Conservation (phyloP, 441 rosid species). For the Brassica balearica region DNA sequence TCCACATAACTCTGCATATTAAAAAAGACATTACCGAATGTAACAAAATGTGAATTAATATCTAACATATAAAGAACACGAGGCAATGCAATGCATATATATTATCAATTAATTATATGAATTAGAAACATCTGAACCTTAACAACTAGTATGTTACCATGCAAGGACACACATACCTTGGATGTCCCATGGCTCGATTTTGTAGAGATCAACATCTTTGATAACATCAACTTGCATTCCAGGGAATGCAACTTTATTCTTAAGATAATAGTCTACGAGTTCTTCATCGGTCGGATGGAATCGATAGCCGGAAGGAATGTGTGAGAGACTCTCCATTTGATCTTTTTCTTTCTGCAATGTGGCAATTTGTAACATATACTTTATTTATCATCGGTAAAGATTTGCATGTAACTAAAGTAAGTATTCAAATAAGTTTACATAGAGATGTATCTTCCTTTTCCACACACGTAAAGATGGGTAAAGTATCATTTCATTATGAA, state of each 20-base stretch:
- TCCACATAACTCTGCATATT: slow-evolving; percentile 59
- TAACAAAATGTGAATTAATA: background rate
- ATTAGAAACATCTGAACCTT: background rate
- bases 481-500: slow-evolving; percentile 21
- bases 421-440: slow-evolving; percentile 5
- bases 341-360: slow-evolving; percentile 25
- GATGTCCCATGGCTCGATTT: slow-evolving; percentile 81
- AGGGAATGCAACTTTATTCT: slow-evolving; percentile 60
- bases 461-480: slow-evolving; percentile 25
- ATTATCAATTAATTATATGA: background rate
- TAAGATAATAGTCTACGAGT: slow-evolving; percentile 73
- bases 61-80: background rate
- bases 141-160: background rate
- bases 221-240: slow-evolving; percentile 71
- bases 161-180: slow-evolving; percentile 53
- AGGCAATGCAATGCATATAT: background rate
- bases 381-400: slow-evolving; percentile 1
- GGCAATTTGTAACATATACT: background rate
- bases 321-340: slow-evolving; percentile 53
- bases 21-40: background rate
- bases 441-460: slow-evolving; percentile 3
- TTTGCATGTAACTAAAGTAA: slow-evolving; percentile 10
- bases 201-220: slow-evolving; percentile 75
- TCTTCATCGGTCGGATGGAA: slow-evolving; percentile 84
- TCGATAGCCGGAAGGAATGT: slow-evolving; percentile 73